These are phyloP conservation scores for Fusarium sp. DNA, from an alignment of 2,329 filamentous ascomycete genomes.

Conservation along the genomic window DNA sequence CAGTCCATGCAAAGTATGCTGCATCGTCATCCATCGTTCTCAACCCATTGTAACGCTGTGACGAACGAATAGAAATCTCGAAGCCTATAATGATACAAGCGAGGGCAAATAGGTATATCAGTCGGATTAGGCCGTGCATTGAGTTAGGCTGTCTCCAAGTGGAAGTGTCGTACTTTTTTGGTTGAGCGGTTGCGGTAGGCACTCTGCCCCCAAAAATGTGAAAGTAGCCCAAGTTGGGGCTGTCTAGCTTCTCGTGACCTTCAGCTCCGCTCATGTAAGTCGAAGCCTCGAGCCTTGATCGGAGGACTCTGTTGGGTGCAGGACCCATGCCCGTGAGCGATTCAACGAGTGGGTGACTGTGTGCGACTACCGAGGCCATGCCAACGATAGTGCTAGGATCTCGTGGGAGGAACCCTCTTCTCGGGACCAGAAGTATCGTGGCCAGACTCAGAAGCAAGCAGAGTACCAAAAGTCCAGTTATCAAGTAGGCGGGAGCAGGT, in stretches of 20 bases:
- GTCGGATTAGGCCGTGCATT: slow-evolving; percentile 47
- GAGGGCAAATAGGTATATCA: slow-evolving; percentile 45
- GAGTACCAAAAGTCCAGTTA: slow-evolving; percentile 47
- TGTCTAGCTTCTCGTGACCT: slow-evolving; percentile 49
- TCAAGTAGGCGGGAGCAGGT: slow-evolving; percentile 48
- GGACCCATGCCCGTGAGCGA: slow-evolving; percentile 52
- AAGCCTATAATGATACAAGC: slow-evolving; percentile 50
- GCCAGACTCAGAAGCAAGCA: slow-evolving; percentile 42
- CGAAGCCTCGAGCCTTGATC: slow-evolving; percentile 44
- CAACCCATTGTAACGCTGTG: slow-evolving; percentile 48
- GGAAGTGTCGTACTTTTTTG: slow-evolving; percentile 39
- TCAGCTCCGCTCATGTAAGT: slow-evolving; percentile 52
- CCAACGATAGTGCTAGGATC: slow-evolving; percentile 51
- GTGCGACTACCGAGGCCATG: slow-evolving; percentile 51
- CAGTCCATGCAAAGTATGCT: slow-evolving; percentile 53
- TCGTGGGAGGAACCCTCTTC: slow-evolving; percentile 51
- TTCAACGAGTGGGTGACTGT: slow-evolving; percentile 52
- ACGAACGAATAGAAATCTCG: slow-evolving; percentile 51
- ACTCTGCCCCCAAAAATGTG: slow-evolving; percentile 45
- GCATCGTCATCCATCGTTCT: slow-evolving; percentile 46
- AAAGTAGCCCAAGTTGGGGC: slow-evolving; percentile 41
- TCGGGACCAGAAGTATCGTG: slow-evolving; percentile 43
- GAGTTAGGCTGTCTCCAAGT: slow-evolving; percentile 49
- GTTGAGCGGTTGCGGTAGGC: slow-evolving; percentile 24
- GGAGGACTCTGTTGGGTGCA: slow-evolving; percentile 45